Evolutionary conservation across 2,329 filamentous ascomycete species (phyloP).

Genomic region (Huntiella decipiens): DNA sequence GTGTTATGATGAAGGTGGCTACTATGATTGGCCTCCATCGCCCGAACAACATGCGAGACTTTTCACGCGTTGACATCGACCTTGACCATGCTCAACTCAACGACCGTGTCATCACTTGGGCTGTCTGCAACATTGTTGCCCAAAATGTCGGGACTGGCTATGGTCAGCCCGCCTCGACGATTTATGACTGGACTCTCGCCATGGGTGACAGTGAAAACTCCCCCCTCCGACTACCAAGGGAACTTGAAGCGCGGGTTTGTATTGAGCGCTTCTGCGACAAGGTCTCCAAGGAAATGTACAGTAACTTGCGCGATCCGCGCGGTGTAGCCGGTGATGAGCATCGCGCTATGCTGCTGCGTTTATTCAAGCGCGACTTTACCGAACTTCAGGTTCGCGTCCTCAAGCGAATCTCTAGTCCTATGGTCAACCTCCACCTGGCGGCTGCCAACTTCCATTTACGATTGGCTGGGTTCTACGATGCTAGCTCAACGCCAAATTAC

Average conservation of each 20-base stretch:
- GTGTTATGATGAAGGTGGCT: conserved; percentile 73
- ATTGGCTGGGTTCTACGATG: conserved; percentile 65
- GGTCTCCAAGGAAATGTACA: conserved; percentile 62
- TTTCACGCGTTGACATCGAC: conserved; percentile 55
- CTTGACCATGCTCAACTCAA: conserved; percentile 62
- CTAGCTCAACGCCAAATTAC: conserved; percentile 50
- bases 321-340: conserved; percentile 50
- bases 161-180: conserved; percentile 59
- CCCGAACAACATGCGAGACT: conserved; percentile 67
- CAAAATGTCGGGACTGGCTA: conserved; percentile 70
- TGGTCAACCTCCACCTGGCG: conserved; percentile 47
- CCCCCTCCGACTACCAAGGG: conserved; percentile 37
- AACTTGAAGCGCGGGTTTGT: conserved; percentile 48
- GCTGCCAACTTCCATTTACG: conserved; percentile 59
- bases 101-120: conserved; percentile 65
- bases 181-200: conserved; percentile 57
- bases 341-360: conserved; percentile 44
- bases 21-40: conserved; percentile 69
- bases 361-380: conserved; percentile 44
- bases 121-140: conserved; percentile 67
- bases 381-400: conserved; percentile 43
- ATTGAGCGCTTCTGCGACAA: conserved; percentile 62
- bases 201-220: conserved; percentile 26
- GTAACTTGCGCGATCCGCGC: conserved; percentile 53
- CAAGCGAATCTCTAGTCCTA: conserved; percentile 36